phyloP scores from a whole-genome alignment of 2,329 filamentous ascomycete species.

The Clonostachys solani region DNA sequence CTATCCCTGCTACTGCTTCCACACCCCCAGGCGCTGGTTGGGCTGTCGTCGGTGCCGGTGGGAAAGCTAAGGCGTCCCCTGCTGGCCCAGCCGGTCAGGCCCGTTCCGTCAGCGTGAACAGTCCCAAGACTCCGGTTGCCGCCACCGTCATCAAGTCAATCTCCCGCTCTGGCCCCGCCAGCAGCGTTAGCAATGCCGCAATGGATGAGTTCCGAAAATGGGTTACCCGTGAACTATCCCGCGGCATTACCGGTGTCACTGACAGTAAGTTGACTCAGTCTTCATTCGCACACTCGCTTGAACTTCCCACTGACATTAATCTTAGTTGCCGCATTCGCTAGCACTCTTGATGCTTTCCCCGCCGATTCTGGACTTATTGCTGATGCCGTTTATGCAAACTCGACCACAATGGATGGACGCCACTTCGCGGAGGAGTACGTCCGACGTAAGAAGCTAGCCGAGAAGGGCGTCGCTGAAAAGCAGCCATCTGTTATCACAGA shows the following conservation, averaged over 20 bases:
- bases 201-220: constrained; percentile 94
- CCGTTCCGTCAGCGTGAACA: constrained; percentile 38
- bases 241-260: constrained; percentile 54
- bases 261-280: constrained; percentile 39
- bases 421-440: constrained; percentile 95
- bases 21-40: constrained; percentile 55
- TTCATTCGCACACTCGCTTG: neutral
- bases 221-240: constrained; percentile 74
- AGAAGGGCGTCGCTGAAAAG: constrained; percentile 83
- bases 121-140: constrained; percentile 34
- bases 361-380: constrained; percentile 78
- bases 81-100: constrained; percentile 48
- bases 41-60: constrained; percentile 92
- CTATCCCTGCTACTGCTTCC: constrained; percentile 33
- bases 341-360: constrained; percentile 70
- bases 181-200: constrained; percentile 41
- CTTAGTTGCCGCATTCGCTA: constrained; percentile 75
- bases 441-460: constrained; percentile 85
- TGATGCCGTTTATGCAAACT: constrained; percentile 83
- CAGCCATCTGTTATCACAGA: constrained; percentile 54
- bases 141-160: constrained; percentile 42
- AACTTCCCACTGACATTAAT: too few relatives aligned
- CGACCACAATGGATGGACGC: constrained; percentile 84
- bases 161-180: constrained; percentile 37
- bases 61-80: constrained; percentile 75